Base-by-base conservation (phyloP, 352 stramenopile species). In the Pythium biforme region DNA sequence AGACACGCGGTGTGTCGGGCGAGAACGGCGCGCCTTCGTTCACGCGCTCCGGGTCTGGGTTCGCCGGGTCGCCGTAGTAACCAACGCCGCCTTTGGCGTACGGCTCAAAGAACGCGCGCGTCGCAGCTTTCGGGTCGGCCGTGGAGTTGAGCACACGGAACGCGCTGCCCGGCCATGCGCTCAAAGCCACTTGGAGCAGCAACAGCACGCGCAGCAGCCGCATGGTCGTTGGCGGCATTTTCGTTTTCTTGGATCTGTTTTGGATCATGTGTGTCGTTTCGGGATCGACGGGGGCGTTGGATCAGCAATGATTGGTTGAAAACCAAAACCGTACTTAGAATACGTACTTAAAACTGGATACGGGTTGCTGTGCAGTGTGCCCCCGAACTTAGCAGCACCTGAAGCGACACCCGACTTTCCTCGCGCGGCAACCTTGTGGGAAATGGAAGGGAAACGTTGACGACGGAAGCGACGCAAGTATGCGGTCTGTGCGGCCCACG, bases 11-110 rank as follows among this genome's bases (percentile, higher is more conserved):
- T 41, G 77, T 77, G 71, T 96, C 75, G 22, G 85, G 72, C 19
- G 87, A 86, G 70, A 88, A 92, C 47, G 81, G 77, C 49, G 79
- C 63, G 54, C 89, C 89, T 74, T 97, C 86, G 68, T 97, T 96
- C n/a, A 95, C 73, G 29, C 79, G 69, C 55, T 94, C 83, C 1
- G 80, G 68, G 23, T 75, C 62, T 10, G 70, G 77, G 53, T 92
- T 89, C 15, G 62, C 45, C 4, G 86, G 78, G 59, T 97, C 86
- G 47, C 91, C 88, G 39, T 90, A 92, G 61, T 89, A 87, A 15
- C 88, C 90, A 1, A 95, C 92, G 48, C 79, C 79, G 17, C 92
- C 91, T 9, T 58, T 61, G 8, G 81, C 84, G 59, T 97, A 97
- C 15, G 92, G 90, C 55, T 87, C 73, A 48, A 97, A 97, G 7